Conservation (phyloP, 768 basidiomycete species). For the Leccinellum rugosiceps region DNA sequence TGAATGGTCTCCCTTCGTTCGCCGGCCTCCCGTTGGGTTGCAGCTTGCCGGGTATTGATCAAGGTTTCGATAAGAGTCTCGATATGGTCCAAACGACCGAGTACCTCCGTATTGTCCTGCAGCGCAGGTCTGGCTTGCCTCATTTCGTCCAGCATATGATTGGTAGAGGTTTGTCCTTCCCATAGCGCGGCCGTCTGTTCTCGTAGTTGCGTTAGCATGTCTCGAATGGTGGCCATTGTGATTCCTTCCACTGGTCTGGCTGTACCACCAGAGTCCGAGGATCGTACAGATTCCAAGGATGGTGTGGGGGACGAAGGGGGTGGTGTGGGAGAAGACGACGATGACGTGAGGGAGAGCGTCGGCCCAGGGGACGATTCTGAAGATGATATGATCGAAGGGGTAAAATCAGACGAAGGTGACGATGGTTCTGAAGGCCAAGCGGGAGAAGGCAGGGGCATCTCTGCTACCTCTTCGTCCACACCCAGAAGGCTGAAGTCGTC, state of each 20-base stretch:
- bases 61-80: conserved; percentile 22
- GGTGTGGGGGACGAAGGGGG: conserved; percentile 38
- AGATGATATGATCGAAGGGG: conserved; percentile 34
- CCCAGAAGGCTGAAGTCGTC: conserved; percentile 57
- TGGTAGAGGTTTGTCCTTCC: conserved; percentile 59
- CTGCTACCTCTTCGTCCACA: conserved; percentile 26
- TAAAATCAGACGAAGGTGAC: conserved; percentile 24
- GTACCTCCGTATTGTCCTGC: conserved; percentile 39
- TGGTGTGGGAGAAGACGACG: conserved; percentile 32
- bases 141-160: conserved; percentile 61
- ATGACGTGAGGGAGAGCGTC: conserved; percentile 39
- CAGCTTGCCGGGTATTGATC: conserved; percentile 2
- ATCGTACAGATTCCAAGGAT: conserved; percentile 14
- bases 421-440: conserved; percentile 35
- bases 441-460: conserved; percentile 31
- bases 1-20: conserved; percentile 16
- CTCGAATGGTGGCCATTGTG: conserved; percentile 44
- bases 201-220: conserved; percentile 54
- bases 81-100: conserved; percentile 28
- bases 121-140: conserved; percentile 42
- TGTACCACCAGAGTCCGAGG: conserved; percentile 34
- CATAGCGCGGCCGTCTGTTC: conserved; percentile 57
- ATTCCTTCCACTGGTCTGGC: conserved; percentile 34
- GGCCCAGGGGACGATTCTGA: conserved; percentile 34
- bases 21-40: background rate